Conservation (phyloP, 202 grass and related monocot species). For the Alloteropsis angusta region DNA sequence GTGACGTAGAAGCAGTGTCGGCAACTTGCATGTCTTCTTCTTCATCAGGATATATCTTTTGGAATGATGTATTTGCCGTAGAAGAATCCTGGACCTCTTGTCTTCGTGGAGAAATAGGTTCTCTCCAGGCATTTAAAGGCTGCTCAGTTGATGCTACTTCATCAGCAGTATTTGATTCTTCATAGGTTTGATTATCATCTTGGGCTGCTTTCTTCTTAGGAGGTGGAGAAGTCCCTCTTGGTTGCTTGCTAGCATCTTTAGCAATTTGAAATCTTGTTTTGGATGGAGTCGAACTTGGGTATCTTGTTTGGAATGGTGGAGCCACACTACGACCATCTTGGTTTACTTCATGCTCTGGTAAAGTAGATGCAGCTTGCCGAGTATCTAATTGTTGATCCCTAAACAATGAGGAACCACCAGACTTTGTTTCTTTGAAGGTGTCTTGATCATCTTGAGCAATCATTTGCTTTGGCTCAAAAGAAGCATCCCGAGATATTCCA, state of each 20-base stretch:
- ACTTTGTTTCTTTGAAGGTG: background rate
- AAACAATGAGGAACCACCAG: background rate
- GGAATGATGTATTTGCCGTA: background rate
- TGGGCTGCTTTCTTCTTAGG: background rate
- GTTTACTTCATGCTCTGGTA: background rate
- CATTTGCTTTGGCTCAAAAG: background rate
- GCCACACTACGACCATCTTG: background rate
- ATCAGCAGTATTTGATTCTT: background rate
- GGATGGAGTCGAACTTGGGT: background rate
- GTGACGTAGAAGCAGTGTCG: background rate
- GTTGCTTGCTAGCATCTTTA: background rate
- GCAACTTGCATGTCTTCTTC: background rate
- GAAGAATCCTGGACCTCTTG: background rate
- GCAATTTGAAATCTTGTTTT: background rate
- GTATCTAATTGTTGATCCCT: background rate
- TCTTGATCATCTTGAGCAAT: background rate
- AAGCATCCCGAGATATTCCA: background rate
- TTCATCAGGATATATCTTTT: background rate
- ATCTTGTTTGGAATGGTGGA: background rate
- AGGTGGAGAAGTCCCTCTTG: background rate
- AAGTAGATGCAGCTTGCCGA: background rate
- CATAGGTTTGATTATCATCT: background rate
- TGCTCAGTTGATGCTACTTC: slow-evolving; percentile 2
- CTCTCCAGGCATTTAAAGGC: background rate
- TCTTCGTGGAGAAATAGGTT: slow-evolving; percentile 1